Conservation (phyloP, 2,329 filamentous ascomycete genomes). For the Colletotrichum destructivum region DNA sequence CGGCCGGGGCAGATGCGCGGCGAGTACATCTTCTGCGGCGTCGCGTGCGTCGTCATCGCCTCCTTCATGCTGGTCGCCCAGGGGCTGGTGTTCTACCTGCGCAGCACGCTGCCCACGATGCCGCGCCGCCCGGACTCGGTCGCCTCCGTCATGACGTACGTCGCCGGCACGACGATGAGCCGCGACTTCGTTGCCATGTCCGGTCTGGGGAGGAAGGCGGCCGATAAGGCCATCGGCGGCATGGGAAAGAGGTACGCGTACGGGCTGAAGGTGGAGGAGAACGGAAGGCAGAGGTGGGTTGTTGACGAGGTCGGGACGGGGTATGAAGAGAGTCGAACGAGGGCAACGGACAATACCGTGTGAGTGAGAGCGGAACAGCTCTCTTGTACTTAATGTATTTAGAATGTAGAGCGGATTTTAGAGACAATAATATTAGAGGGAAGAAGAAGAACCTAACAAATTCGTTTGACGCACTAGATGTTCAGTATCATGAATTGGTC, state of each 20-base stretch:
- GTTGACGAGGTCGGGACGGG: not conserved
- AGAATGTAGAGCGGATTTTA: not conserved
- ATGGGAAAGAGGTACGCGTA: not conserved
- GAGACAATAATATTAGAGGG: not conserved
- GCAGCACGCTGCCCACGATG: constrained; percentile 43
- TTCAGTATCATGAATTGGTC: no score
- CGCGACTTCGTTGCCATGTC: constrained; percentile 43
- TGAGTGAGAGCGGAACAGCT: not conserved
- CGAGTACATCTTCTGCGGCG: constrained; percentile 45
- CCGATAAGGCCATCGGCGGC: not conserved
- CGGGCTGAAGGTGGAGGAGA: not conserved
- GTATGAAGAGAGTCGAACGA: not conserved
- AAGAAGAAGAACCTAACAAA: not conserved
- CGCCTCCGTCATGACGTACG: constrained; percentile 47
- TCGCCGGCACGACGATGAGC: constrained; percentile 45
- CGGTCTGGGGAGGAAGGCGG: not conserved
- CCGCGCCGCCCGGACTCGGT: constrained; percentile 46
- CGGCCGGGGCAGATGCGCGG: constrained; percentile 45
- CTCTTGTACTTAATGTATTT: not conserved
- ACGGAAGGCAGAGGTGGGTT: not conserved
- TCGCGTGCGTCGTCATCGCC: constrained; percentile 36
- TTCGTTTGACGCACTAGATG: not conserved
- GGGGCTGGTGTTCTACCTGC: constrained; percentile 42
- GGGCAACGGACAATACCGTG: not conserved
- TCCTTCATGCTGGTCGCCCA: constrained; percentile 43